Evolutionary conservation across 352 stramenopile species (phyloP).

Genomic region (Phytophthora multivora): DNA sequence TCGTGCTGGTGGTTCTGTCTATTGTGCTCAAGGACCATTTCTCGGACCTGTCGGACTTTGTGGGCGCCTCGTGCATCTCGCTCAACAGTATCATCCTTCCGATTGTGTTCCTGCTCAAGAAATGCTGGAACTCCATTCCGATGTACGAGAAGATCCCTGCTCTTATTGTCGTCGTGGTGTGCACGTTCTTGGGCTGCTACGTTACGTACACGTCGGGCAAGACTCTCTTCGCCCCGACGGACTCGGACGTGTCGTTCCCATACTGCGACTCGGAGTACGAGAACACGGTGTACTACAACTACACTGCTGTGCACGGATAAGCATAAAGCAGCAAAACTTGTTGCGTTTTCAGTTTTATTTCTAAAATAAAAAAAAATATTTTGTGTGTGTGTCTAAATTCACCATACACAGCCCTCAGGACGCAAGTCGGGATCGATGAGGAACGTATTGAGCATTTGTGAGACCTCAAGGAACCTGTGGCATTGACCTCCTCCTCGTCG

Average conservation of each 20-base stretch:
- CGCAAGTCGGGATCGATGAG: slow-evolving; percentile 48
- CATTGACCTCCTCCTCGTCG: slow-evolving; percentile 39
- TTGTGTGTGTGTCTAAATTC: background rate
- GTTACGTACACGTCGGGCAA: slow-evolving; percentile 49
- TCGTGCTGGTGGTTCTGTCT: slow-evolving; percentile 35
- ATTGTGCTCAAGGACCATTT: slow-evolving; percentile 43
- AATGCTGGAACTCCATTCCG: slow-evolving; percentile 42
- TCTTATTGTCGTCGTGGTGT: slow-evolving; percentile 38
- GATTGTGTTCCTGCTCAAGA: slow-evolving; percentile 57
- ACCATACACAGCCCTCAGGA: slow-evolving; percentile 22
- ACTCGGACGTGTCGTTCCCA: slow-evolving; percentile 44
- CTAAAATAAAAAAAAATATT: background rate
- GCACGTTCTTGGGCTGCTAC: slow-evolving; percentile 43
- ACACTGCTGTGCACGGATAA: slow-evolving; percentile 34
- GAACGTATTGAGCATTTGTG: slow-evolving; percentile 62
- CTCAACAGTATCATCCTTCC: slow-evolving; percentile 64
- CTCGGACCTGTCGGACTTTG: slow-evolving; percentile 56
- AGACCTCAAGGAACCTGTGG: slow-evolving; percentile 55
- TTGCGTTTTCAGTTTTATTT: background rate
- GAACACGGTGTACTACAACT: slow-evolving; percentile 50
- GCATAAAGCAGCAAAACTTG: background rate
- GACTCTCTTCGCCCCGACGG: slow-evolving; percentile 40
- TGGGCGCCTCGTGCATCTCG: slow-evolving; percentile 53
- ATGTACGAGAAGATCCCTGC: slow-evolving; percentile 46
- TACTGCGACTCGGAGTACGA: slow-evolving; percentile 53